Evolutionary conservation across 805 yeast species (phyloP).

Genomic region (Candida montana): DNA sequence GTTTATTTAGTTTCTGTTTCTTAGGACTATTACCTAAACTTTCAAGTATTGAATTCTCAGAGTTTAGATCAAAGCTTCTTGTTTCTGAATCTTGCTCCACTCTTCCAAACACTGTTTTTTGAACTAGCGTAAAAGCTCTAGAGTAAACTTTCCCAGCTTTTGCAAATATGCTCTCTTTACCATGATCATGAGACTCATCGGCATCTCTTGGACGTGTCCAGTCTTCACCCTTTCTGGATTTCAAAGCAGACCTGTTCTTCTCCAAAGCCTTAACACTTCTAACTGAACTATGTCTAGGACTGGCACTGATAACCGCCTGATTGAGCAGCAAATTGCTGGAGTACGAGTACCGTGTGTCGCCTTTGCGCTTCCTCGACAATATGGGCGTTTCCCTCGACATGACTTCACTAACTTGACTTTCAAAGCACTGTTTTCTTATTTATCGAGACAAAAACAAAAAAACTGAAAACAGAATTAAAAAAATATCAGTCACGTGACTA

Average conservation of each 20-base stretch:
- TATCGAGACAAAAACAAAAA: neutral
- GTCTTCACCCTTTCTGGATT: constrained; percentile 4
- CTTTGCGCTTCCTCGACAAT: constrained; percentile 8
- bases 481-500: neutral
- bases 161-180: neutral
- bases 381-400: constrained; percentile 3
- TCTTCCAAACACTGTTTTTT: neutral
- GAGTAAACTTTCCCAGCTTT: neutral
- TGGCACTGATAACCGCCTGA: constrained; percentile 2
- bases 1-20: constrained; percentile 9
- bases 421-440: no score
- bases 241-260: neutral
- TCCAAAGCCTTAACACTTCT: neutral
- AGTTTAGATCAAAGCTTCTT: no score
- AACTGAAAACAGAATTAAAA: no score
- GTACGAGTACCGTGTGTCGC: neutral
- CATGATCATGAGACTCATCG: constrained; percentile 18
- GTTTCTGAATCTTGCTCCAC: neutral
- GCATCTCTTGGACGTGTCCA: constrained; percentile 11
- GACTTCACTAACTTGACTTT: neutral
- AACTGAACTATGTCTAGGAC: constrained; percentile 7
- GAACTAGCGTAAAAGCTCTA: neutral
- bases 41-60: neutral
- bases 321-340: constrained; percentile 6
- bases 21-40: constrained; percentile 4